Percentiles rank a stretch among this genome's conserved stretches.
phyloP scores from a whole-genome alignment of 2,329 filamentous ascomycete genomes.

The Alternaria angustiovoidea region DNA sequence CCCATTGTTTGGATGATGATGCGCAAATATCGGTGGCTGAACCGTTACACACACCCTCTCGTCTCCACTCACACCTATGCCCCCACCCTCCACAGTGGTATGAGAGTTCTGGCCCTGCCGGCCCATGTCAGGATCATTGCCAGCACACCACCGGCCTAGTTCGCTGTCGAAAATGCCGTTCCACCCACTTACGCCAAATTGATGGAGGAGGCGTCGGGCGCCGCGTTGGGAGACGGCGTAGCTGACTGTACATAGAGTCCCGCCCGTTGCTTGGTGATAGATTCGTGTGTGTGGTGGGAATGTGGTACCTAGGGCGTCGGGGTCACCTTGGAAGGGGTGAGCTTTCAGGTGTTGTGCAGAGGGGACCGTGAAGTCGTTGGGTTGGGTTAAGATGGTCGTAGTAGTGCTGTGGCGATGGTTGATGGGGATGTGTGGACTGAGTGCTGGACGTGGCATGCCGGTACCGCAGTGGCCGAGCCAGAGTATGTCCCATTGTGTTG shows the following conservation, averaged over 20 bases:
- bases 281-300: slow-evolving; percentile 39
- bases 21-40: slow-evolving; percentile 42
- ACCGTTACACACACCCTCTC: slow-evolving; percentile 38
- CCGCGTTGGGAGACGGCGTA: slow-evolving; percentile 43
- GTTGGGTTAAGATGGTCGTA: slow-evolving; percentile 20
- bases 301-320: slow-evolving; percentile 35
- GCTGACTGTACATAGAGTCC: slow-evolving; percentile 40
- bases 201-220: slow-evolving; percentile 39
- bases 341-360: slow-evolving; percentile 35
- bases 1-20: slow-evolving; percentile 41
- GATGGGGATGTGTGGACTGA: background rate
- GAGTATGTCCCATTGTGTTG: slow-evolving; percentile 51
- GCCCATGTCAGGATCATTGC: slow-evolving; percentile 36
- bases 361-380: slow-evolving; percentile 39
- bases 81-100: background rate
- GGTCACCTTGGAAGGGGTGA: slow-evolving; percentile 40
- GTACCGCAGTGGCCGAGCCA: slow-evolving; percentile 50
- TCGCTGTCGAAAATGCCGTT: slow-evolving; percentile 42
- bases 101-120: background rate
- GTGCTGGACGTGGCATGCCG: slow-evolving; percentile 35
- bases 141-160: slow-evolving; percentile 41
- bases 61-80: slow-evolving; percentile 2
- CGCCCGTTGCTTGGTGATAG: slow-evolving; percentile 39
- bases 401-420: slow-evolving; percentile 27
- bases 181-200: slow-evolving; percentile 41